Evolutionary conservation across 345 rosid genomes (phyloP).

Genomic region (Salix koriyanagi): DNA sequence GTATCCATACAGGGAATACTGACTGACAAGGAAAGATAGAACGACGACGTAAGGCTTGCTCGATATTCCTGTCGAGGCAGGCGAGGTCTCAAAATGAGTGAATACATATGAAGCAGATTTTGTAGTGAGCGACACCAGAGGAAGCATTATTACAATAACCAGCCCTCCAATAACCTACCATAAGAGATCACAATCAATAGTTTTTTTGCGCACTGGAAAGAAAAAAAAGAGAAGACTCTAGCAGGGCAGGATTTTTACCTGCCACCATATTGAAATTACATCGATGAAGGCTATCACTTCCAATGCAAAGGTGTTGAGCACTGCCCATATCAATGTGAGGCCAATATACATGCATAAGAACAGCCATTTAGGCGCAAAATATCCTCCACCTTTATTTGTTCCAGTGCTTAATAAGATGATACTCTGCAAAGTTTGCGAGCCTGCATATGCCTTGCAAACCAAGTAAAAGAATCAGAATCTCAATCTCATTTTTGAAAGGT

Average conservation of each 20-base stretch:
- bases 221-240: no score
- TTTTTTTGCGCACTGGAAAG: not conserved
- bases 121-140: conserved; percentile 44
- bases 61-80: conserved; percentile 46
- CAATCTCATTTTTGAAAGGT: not conserved
- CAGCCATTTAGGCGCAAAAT: conserved; percentile 51
- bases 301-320: conserved; percentile 55
- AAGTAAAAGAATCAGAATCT: not conserved
- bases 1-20: conserved; percentile 57
- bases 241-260: conserved; percentile 27
- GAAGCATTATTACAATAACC: conserved; percentile 55
- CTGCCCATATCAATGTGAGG: conserved; percentile 53
- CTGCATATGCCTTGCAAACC: conserved; percentile 51
- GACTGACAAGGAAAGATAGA: conserved; percentile 54
- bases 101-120: conserved; percentile 53
- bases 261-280: conserved; percentile 69
- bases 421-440: conserved; percentile 58
- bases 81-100: conserved; percentile 41
- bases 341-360: conserved; percentile 57
- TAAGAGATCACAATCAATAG: not conserved
- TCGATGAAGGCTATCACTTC: conserved; percentile 59
- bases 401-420: conserved; percentile 52
- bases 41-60: conserved; percentile 53
- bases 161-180: conserved; percentile 50
- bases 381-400: conserved; percentile 57